Percentiles rank a stretch among this genome's conserved stretches.
Evolutionary conservation across 1,139 yeast species (phyloP).

Genomic region (Kluyveromyces sp.): DNA sequence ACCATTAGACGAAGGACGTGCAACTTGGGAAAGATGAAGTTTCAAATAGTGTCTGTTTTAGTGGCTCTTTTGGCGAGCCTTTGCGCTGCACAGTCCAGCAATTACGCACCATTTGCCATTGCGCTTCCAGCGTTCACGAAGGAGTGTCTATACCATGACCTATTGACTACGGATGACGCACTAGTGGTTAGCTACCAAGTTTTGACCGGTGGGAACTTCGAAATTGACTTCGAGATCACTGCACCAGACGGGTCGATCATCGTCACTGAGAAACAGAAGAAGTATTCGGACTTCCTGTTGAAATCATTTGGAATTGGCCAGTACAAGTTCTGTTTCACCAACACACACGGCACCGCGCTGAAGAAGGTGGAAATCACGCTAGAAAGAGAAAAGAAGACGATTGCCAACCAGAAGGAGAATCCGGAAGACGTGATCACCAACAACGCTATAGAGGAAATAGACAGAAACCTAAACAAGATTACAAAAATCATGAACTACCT

Average conservation of each 20-base stretch:
- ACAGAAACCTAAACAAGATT: conserved; percentile 51
- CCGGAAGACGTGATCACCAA: conserved; percentile 52
- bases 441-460: conserved; percentile 51
- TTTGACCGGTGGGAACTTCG: conserved; percentile 62
- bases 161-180: conserved; percentile 32
- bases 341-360: conserved; percentile 57
- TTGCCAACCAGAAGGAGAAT: conserved; percentile 40
- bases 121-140: conserved; percentile 36
- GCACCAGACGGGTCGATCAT: conserved; percentile 54
- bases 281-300: conserved; percentile 54
- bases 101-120: conserved; percentile 32
- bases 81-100: conserved; percentile 19
- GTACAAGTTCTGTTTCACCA: conserved; percentile 60
- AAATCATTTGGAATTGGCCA: conserved; percentile 52
- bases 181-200: conserved; percentile 41
- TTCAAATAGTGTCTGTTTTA: neutral
- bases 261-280: conserved; percentile 45
- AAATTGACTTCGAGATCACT: conserved; percentile 54
- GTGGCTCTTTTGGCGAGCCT: neutral
- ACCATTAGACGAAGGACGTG: neutral
- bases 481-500: conserved; percentile 54
- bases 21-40: neutral
- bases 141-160: conserved; percentile 36
- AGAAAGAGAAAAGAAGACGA: conserved; percentile 44
- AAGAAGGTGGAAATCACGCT: conserved; percentile 62